These are phyloP conservation scores for Saussurea involucrata DNA, from an alignment of 129 eudicot genomes.

Conservation along the genomic window DNA sequence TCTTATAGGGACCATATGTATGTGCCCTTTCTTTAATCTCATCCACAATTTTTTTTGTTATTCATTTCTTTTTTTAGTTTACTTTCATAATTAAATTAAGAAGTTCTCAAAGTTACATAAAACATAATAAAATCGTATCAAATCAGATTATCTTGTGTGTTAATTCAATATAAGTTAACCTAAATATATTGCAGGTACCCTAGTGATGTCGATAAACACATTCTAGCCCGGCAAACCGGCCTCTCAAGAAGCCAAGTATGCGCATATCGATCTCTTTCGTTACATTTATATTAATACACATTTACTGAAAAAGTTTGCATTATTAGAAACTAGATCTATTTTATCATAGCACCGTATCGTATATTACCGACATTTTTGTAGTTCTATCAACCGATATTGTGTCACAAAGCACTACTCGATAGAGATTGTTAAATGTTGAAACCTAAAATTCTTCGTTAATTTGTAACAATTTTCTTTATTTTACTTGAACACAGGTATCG, in stretches of 20 bases:
- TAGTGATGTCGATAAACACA: conserved; percentile 92
- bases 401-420: too few species aligned
- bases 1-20: conserved; percentile 39
- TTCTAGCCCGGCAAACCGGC: conserved; percentile 95
- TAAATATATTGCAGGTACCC: conserved; percentile 67
- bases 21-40: conserved; percentile 30
- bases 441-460: not conserved
- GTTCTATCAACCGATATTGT: not conserved
- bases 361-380: not conserved
- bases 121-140: not conserved
- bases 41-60: conserved; percentile 16
- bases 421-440: not conserved
- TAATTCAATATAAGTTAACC: not conserved
- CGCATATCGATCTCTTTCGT: not conserved
- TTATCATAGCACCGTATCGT: not conserved
- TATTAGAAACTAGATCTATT: too few species aligned
- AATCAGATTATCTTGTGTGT: not conserved
- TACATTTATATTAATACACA: not conserved
- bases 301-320: too few species aligned
- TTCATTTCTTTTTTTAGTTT: conserved; percentile 15
- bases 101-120: not conserved
- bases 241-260: conserved; percentile 98
- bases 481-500: conserved; percentile 57
- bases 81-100: too few species aligned
- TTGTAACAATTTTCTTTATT: not conserved